phyloP scores from a whole-genome alignment of 805 yeast genomes.

The Metschnikowia drakensbergensis region DNA sequence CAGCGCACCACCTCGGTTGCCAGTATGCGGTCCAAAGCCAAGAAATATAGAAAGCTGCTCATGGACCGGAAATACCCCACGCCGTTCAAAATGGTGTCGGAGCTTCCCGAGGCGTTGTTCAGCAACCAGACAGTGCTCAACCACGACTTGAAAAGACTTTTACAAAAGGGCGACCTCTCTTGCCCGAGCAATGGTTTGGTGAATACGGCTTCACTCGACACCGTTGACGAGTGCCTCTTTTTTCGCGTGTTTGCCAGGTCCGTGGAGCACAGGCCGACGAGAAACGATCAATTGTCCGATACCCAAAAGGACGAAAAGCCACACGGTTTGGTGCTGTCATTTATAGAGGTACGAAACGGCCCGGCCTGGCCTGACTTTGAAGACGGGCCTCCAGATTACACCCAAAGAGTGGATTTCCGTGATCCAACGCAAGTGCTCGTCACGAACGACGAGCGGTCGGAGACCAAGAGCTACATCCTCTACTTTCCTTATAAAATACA shows the following conservation, averaged over 20 bases:
- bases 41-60: constrained; percentile 26
- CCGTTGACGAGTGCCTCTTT: constrained; percentile 34
- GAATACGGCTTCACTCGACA: constrained; percentile 26
- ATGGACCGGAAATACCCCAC: constrained; percentile 35
- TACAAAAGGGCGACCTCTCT: constrained; percentile 21
- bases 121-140: constrained; percentile 30
- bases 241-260: constrained; percentile 37
- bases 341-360: constrained; percentile 41
- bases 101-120: constrained; percentile 35
- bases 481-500: constrained; percentile 48
- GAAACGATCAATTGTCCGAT: background rate
- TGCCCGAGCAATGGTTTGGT: constrained; percentile 22
- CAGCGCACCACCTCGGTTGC: constrained; percentile 25
- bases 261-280: constrained; percentile 22
- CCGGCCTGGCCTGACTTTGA: constrained; percentile 39
- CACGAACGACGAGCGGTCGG: constrained; percentile 33
- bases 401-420: constrained; percentile 42
- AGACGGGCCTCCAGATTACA: constrained; percentile 34
- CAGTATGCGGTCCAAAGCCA: constrained; percentile 32
- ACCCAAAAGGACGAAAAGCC: too few species aligned
- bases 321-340: constrained; percentile 15
- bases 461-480: constrained; percentile 31
- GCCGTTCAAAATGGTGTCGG: constrained; percentile 33
- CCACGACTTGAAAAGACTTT: constrained; percentile 28
- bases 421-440: constrained; percentile 45